Percentiles rank a stretch among this genome's conserved stretches.
Evolutionary conservation across 2,329 filamentous ascomycete species (phyloP).

Genomic region (Raffaelea arxii): DNA sequence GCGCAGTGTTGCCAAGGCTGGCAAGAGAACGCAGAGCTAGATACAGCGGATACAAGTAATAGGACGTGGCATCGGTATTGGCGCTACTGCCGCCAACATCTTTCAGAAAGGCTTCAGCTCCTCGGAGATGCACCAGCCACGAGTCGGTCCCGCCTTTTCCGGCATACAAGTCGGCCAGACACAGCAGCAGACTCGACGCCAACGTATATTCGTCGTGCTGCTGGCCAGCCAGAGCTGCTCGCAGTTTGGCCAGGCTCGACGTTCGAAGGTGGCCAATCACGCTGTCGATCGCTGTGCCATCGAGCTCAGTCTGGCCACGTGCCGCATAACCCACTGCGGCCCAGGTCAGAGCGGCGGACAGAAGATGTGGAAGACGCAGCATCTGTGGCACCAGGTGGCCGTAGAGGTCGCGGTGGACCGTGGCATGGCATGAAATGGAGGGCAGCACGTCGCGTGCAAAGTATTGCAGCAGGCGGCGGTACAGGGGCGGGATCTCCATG

Average conservation of each 20-base stretch:
- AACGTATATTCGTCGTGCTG: constrained; percentile 2
- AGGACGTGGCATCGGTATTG: constrained; percentile 5
- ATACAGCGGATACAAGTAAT: constrained; percentile 8
- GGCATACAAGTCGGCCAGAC: constrained; percentile 8
- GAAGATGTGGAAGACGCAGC: constrained; percentile 58
- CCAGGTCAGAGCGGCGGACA: constrained; percentile 7
- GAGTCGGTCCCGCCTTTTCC: background rate
- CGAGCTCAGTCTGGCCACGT: constrained; percentile 6
- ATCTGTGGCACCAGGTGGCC: constrained; percentile 47
- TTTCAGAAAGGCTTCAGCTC: constrained; percentile 7
- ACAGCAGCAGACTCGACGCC: constrained; percentile 9
- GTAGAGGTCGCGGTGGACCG: constrained; percentile 9
- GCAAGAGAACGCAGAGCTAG: constrained; percentile 6
- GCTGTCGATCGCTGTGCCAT: constrained; percentile 3
- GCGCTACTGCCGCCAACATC: constrained; percentile 3
- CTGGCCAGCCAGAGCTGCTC: constrained; percentile 3
- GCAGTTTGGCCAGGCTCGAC: constrained; percentile 6
- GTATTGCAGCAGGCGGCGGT: constrained; percentile 9
- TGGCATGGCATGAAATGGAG: constrained; percentile 6
- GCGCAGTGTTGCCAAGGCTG: no score
- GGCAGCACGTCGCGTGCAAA: constrained; percentile 8
- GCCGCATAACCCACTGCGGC: constrained; percentile 5
- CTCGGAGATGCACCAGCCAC: constrained; percentile 10
- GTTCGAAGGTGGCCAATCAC: constrained; percentile 8
- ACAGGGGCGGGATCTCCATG: constrained; percentile 5